Conservation (phyloP, 768 basidiomycete genomes). For the Neoboletus brunneissimus region DNA sequence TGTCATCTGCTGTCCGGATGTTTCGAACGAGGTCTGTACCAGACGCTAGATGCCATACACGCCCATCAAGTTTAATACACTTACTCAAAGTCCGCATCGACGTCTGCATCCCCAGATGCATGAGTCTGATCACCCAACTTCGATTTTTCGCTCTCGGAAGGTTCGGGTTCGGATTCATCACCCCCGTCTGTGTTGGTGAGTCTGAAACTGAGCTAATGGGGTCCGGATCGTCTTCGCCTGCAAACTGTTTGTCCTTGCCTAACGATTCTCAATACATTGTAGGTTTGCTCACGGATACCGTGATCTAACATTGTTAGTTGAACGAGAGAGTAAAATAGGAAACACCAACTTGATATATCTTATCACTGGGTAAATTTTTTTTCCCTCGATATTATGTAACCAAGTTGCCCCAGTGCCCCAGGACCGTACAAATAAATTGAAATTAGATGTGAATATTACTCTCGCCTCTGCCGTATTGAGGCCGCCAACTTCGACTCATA, state of each 20-base stretch:
- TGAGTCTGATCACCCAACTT: neutral
- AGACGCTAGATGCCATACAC: neutral
- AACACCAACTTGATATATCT: no score
- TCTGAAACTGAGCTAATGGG: conserved; percentile 5
- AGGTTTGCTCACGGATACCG: conserved; percentile 18
- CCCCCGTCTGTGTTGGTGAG: neutral
- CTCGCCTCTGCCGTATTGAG: neutral
- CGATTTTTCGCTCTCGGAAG: neutral
- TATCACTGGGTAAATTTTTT: neutral
- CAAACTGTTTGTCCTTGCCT: conserved; percentile 34
- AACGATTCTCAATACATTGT: conserved; percentile 59
- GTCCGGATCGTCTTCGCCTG: conserved; percentile 9
- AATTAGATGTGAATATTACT: neutral
- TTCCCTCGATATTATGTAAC: no score
- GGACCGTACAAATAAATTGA: neutral
- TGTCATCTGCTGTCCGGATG: conserved; percentile 45
- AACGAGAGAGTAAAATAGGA: neutral
- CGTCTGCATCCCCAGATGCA: conserved; percentile 14
- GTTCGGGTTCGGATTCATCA: neutral
- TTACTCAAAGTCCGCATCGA: conserved; percentile 25
- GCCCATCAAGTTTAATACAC: neutral
- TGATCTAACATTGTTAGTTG: conserved; percentile 13
- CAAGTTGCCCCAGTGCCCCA: no score
- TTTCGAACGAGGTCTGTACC: conserved; percentile 61
- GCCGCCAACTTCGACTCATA: neutral